Evolutionary conservation across 139 green algal genomes (phyloP).

Genomic region (Asterochloris sp.): DNA sequence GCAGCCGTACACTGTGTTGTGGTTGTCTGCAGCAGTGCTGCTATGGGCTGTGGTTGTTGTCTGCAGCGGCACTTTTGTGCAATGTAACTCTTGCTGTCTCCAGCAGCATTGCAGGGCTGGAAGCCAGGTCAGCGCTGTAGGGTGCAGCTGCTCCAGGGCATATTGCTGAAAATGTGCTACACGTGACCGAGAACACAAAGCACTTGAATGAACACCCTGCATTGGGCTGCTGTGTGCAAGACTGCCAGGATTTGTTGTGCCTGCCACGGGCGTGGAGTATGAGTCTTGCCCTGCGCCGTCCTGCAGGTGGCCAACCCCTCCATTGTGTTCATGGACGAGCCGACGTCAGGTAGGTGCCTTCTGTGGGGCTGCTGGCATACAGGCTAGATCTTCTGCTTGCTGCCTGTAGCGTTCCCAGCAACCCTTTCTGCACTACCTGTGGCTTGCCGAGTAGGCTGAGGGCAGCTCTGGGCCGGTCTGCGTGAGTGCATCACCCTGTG

Average conservation of each 20-base stretch:
- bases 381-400: too few relatives aligned
- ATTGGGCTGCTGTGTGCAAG: too few relatives aligned
- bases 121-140: background rate
- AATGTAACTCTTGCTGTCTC: background rate
- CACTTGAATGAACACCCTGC: too few relatives aligned
- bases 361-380: background rate
- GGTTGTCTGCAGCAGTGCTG: too few relatives aligned
- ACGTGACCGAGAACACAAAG: background rate
- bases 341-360: conserved; percentile 23
- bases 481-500: background rate
- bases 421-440: too few relatives aligned
- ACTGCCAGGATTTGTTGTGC: too few relatives aligned
- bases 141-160: background rate
- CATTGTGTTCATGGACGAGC: conserved; percentile 49
- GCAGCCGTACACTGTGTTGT: conserved; percentile 20
- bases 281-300: conserved; percentile 48
- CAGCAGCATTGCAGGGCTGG: background rate
- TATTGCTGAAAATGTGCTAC: too few relatives aligned
- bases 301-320: conserved; percentile 71
- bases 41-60: background rate
- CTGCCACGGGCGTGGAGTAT: too few relatives aligned
- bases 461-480: too few relatives aligned
- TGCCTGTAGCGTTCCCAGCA: too few relatives aligned
- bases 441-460: too few relatives aligned
- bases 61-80: background rate